These are phyloP conservation scores for Prunus dulcis DNA, from an alignment of 306 rosid species.

Conservation along the genomic window DNA sequence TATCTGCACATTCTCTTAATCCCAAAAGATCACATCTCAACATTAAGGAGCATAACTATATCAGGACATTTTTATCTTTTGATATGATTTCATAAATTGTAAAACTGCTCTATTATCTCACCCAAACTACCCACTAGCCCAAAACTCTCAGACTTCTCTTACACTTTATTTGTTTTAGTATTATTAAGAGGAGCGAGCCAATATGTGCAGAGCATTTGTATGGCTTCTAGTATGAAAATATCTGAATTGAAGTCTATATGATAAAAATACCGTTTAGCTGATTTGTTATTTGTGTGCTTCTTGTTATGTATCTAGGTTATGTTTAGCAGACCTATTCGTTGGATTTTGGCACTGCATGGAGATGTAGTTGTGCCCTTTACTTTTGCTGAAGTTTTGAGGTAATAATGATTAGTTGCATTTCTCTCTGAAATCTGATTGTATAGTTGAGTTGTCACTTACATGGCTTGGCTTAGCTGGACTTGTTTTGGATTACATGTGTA, in stretches of 20 bases:
- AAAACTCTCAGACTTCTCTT: background rate
- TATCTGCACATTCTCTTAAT: background rate
- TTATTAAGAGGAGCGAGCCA: background rate
- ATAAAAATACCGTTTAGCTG: background rate
- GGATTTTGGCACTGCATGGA: slow-evolving; percentile 93
- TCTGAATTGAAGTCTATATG: background rate
- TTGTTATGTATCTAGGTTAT: slow-evolving; percentile 54
- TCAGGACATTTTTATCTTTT: background rate
- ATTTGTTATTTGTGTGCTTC: slow-evolving; percentile 14
- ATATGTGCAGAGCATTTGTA: background rate
- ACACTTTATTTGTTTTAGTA: background rate
- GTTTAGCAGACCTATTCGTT: slow-evolving; percentile 91
- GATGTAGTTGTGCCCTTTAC: slow-evolving; percentile 74
- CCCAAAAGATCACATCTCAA: background rate
- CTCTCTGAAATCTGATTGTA: background rate
- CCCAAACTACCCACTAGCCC: background rate
- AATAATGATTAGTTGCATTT: slow-evolving; percentile 8
- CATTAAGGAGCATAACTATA: background rate
- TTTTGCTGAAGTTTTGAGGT: slow-evolving; percentile 84
- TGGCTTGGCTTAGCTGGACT: background rate
- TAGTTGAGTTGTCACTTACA: background rate
- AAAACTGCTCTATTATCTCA: background rate
- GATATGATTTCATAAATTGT: background rate
- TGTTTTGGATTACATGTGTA: background rate
- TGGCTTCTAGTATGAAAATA: background rate